A percentile compares a stretch with the other conserved stretches of the same genome.
phyloP scores from a whole-genome alignment of 306 rosid species.

The Malus sieversii region DNA sequence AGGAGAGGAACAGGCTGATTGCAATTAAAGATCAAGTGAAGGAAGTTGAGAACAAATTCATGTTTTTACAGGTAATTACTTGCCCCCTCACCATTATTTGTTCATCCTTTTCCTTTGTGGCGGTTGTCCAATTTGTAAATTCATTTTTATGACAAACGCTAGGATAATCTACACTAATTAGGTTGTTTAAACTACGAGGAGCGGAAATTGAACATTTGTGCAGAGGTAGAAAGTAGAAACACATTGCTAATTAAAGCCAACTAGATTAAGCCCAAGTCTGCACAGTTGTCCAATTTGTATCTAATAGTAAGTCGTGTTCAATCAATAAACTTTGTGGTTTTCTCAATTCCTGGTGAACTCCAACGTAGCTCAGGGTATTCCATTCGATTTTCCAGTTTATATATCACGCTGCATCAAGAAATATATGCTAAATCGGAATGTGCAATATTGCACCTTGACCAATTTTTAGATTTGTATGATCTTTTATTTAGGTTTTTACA shows the following conservation, averaged over 20 bases:
- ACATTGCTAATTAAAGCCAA: background rate
- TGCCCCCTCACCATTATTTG: background rate
- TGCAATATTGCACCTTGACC: too few species aligned
- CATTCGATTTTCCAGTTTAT: background rate
- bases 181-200: background rate
- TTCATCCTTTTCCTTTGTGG: background rate
- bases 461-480: background rate
- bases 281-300: background rate
- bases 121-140: background rate
- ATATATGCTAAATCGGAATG: too few species aligned
- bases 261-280: background rate
- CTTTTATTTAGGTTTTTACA: background rate
- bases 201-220: background rate
- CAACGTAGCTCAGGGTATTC: background rate
- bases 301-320: too few species aligned
- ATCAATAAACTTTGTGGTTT: too few species aligned
- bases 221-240: background rate
- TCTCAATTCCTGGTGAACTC: too few species aligned
- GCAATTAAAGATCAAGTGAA: slow-evolving; percentile 20
- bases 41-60: slow-evolving; percentile 17
- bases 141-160: background rate
- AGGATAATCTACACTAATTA: too few species aligned
- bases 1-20: slow-evolving; percentile 23
- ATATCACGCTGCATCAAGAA: too few species aligned
- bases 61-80: slow-evolving; percentile 21